Conservation (phyloP, 208 protist species). For the Wallacemonas collosoma region DNA sequence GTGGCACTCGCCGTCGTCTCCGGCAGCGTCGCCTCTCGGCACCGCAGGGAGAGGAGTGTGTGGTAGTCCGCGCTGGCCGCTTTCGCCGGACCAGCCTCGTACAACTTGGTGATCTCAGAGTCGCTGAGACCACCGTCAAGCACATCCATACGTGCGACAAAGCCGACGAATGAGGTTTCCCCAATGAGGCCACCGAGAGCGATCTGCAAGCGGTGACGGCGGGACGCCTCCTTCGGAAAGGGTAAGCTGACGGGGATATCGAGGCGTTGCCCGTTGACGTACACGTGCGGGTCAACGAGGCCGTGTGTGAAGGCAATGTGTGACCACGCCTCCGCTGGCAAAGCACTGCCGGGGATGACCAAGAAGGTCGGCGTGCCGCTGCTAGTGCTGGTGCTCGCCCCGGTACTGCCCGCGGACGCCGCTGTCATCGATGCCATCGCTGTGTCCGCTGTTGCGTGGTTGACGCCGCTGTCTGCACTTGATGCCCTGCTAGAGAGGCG, state of each 20-base stretch:
- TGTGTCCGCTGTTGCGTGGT: not conserved
- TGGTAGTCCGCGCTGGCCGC: conserved; percentile 15
- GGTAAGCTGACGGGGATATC: conserved; percentile 38
- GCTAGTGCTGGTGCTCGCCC: not conserved
- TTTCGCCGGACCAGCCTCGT: conserved; percentile 41
- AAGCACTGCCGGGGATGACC: conserved; percentile 47
- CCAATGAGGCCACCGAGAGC: conserved; percentile 58
- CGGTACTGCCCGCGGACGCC: too few relatives aligned
- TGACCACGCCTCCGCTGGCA: conserved; percentile 69
- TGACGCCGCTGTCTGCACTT: not conserved
- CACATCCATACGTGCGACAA: conserved; percentile 71
- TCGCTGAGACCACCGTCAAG: conserved; percentile 52
- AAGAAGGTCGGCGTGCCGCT: conserved; percentile 12
- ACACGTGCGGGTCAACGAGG: conserved; percentile 52
- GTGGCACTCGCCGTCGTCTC: not conserved
- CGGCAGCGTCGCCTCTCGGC: conserved; percentile 16
- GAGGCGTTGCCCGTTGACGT: conserved; percentile 66
- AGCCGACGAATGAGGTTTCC: conserved; percentile 72
- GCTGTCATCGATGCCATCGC: not conserved
- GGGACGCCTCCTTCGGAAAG: conserved; percentile 58
- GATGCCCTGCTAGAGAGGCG: conserved; percentile 25
- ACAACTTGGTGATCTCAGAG: conserved; percentile 61
- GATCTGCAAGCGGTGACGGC: conserved; percentile 55
- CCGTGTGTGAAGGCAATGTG: conserved; percentile 78
- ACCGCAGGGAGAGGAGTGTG: conserved; percentile 26